Percentiles rank a stretch among this genome's conserved stretches.
Evolutionary conservation across 192 early-diverging fungal species (phyloP).

Genomic region (Borealophlyctis nickersoniae): DNA sequence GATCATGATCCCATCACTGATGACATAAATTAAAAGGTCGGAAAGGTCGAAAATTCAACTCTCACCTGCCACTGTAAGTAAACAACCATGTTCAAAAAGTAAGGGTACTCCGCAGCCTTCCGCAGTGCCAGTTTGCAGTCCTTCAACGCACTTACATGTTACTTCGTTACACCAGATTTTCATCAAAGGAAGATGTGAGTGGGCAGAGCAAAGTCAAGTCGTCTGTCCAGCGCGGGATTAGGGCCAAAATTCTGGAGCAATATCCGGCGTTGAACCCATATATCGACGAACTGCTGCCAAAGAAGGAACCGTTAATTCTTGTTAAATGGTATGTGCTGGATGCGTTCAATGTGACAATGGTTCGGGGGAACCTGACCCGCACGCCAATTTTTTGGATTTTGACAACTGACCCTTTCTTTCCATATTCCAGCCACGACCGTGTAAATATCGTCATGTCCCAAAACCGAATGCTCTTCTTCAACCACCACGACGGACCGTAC

Average conservation of each 20-base stretch:
- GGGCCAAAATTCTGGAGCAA: slow-evolving; percentile 80
- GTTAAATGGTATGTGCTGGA: slow-evolving; percentile 72
- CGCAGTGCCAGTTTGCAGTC: background rate
- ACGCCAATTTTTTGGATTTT: background rate
- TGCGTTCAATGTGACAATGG: background rate
- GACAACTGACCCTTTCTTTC: background rate
- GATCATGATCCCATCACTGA: too few species aligned
- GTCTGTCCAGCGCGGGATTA: slow-evolving; percentile 82
- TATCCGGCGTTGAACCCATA: slow-evolving; percentile 82
- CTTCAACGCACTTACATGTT: too few species aligned
- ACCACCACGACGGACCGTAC: slow-evolving; percentile 91
- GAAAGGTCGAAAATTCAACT: too few species aligned
- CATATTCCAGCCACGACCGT: slow-evolving; percentile 71
- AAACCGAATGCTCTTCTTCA: slow-evolving; percentile 86
- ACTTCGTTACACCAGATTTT: slow-evolving; percentile 56
- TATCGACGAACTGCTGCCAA: slow-evolving; percentile 94
- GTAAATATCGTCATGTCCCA: slow-evolving; percentile 81
- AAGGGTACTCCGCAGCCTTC: background rate
- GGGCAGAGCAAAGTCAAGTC: slow-evolving; percentile 85
- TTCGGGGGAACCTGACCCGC: background rate
- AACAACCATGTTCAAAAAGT: slow-evolving; percentile 73
- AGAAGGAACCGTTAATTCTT: slow-evolving; percentile 81
- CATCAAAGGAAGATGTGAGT: slow-evolving; percentile 72
- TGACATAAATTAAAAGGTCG: too few species aligned
- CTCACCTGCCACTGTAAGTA: too few species aligned